These are phyloP conservation scores for Babesia gibsoni DNA, from an alignment of 169 alveolate genomes.

Conservation along the genomic window DNA sequence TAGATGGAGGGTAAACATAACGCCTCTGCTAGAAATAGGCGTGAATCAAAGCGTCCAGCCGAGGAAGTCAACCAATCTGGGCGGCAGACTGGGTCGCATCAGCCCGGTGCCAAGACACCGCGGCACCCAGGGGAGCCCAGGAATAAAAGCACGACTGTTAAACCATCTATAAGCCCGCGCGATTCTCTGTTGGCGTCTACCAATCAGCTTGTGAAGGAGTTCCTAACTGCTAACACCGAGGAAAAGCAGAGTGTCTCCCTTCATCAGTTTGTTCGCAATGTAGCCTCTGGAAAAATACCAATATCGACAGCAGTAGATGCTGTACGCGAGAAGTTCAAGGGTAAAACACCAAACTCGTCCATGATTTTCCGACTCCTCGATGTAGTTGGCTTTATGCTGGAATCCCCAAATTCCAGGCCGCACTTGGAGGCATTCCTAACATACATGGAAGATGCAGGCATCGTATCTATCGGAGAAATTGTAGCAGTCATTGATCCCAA, in stretches of 20 bases:
- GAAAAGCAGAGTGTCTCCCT: neutral
- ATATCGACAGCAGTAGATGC: conserved; percentile 25
- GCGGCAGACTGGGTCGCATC: conserved; percentile 2
- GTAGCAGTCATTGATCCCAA: conserved; percentile 58
- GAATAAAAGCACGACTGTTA: neutral
- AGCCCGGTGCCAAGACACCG: neutral
- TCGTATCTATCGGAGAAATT: conserved; percentile 46
- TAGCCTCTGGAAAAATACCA: conserved; percentile 31
- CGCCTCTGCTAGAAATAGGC: neutral
- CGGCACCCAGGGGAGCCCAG: neutral
- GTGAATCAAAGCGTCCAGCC: neutral
- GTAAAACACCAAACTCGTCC: conserved; percentile 13
- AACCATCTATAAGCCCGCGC: neutral
- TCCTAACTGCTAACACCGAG: neutral
- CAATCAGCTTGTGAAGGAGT: too few relatives aligned
- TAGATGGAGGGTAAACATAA: neutral
- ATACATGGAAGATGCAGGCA: conserved; percentile 19
- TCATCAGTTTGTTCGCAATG: conserved; percentile 13
- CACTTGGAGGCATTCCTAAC: conserved; percentile 28
- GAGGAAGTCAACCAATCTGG: conserved; percentile 15
- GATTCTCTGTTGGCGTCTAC: conserved; percentile 1
- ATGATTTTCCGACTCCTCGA: conserved; percentile 39
- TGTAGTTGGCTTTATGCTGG: conserved; percentile 37
- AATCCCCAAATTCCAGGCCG: neutral
- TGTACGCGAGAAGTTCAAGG: conserved; percentile 7